phyloP scores from a whole-genome alignment of 345 rosid species.

The Aquilaria malaccensis region DNA sequence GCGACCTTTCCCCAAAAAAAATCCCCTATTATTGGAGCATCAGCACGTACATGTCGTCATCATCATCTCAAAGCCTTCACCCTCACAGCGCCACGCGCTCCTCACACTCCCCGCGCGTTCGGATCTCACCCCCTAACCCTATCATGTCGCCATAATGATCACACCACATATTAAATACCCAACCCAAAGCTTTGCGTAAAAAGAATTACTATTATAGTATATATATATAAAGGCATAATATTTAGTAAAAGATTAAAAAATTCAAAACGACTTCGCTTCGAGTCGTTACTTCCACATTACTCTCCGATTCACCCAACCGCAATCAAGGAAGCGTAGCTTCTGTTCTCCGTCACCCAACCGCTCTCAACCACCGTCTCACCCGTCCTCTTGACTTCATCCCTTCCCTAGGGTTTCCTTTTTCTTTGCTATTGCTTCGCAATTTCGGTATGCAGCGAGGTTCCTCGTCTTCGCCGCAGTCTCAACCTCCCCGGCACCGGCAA shows the following conservation, averaged over 20 bases:
- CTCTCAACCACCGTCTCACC: conserved; percentile 10
- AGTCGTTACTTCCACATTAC: neutral
- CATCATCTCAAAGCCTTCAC: too few species aligned
- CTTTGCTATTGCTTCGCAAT: neutral
- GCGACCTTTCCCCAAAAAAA: too few species aligned
- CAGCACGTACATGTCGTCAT: too few species aligned
- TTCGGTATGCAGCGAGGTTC: conserved; percentile 3
- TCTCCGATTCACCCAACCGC: neutral
- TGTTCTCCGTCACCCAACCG: conserved; percentile 11
- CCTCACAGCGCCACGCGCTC: too few species aligned
- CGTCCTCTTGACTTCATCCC: neutral
- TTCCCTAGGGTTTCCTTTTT: neutral
- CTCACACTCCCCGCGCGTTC: too few species aligned
- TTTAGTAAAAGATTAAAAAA: neutral
- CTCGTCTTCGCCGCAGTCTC: neutral
- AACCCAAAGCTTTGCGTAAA: too few species aligned
- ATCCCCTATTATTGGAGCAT: too few species aligned
- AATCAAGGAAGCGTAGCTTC: neutral
- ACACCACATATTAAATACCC: neutral
- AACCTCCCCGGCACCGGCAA: neutral
- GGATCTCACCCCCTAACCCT: too few species aligned
- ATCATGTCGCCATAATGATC: conserved; percentile 2
- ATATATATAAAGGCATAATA: too few species aligned
- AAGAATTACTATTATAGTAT: too few species aligned
- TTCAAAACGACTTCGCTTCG: neutral